Evolutionary conservation across 805 yeast species (phyloP).

Genomic region (Starmerella powellii): DNA sequence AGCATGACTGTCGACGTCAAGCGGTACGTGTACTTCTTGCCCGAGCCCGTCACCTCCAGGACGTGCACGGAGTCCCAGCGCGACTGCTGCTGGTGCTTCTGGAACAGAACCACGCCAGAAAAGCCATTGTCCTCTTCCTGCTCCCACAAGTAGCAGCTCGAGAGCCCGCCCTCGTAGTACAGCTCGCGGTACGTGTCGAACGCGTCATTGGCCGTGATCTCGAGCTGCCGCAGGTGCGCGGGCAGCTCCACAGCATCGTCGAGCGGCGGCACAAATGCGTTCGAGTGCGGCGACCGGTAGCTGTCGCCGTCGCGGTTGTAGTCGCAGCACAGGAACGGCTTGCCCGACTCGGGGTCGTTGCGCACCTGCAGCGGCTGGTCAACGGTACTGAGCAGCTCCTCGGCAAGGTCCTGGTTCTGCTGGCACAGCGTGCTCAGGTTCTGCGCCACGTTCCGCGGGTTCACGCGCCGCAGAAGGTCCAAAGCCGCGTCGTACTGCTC

Average conservation of each 20-base stretch:
- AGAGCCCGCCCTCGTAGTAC: conserved; percentile 89
- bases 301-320: conserved; percentile 92
- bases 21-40: conserved; percentile 36
- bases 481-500: conserved; percentile 64
- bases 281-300: conserved; percentile 83
- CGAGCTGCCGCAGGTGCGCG: conserved; percentile 54
- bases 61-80: conserved; percentile 93
- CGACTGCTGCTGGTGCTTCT: conserved; percentile 36
- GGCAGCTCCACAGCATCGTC: conserved; percentile 60
- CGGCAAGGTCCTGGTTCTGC: conserved; percentile 59
- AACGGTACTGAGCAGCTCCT: conserved; percentile 72
- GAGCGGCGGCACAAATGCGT: conserved; percentile 45
- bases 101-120: conserved; percentile 83
- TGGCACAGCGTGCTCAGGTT: conserved; percentile 40
- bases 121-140: conserved; percentile 41
- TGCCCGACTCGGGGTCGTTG: conserved; percentile 44
- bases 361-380: conserved; percentile 64
- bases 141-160: conserved; percentile 89
- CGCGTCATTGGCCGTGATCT: conserved; percentile 72
- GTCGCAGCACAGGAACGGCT: conserved; percentile 73
- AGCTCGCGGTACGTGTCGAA: conserved; percentile 86
- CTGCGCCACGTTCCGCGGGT: conserved; percentile 47
- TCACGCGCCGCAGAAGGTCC: conserved; percentile 61
- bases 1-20: conserved; percentile 81
- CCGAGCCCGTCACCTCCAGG: conserved; percentile 38